Evolutionary conservation across 2,329 filamentous ascomycete genomes (phyloP).

Genomic region (Ceratocystis eucalypticola): DNA sequence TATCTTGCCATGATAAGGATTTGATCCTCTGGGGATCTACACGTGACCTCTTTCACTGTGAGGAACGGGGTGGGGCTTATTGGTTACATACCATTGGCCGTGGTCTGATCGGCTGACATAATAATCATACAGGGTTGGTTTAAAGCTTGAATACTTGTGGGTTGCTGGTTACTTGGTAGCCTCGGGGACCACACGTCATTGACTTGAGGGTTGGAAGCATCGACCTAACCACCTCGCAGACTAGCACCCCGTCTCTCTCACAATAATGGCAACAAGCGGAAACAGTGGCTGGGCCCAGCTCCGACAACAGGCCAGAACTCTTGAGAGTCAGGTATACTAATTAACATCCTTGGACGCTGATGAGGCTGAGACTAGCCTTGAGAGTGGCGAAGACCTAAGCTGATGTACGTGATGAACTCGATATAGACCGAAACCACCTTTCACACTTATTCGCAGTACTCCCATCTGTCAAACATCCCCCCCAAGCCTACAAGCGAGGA

Average conservation of each 20-base stretch:
- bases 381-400: conserved; percentile 13
- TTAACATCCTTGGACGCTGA: not conserved
- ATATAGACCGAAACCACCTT: conserved; percentile 68
- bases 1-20: not conserved
- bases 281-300: conserved; percentile 79
- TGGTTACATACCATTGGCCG: not conserved
- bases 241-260: not conserved
- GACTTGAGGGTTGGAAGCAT: conserved; percentile 2
- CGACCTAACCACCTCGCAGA: not conserved
- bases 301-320: conserved; percentile 74
- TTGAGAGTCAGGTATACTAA: conserved; percentile 70
- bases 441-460: conserved; percentile 83
- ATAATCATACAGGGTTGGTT: conserved; percentile 16
- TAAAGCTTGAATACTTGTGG: not conserved
- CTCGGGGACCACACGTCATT: conserved; percentile 15
- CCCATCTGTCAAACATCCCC: conserved; percentile 63
- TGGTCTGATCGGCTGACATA: conserved; percentile 14
- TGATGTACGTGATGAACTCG: conserved; percentile 9
- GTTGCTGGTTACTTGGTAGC: conserved; percentile 16
- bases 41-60: not conserved
- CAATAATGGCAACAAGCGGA: conserved; percentile 24
- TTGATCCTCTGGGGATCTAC: not conserved
- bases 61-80: not conserved
- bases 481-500: conserved; percentile 79
- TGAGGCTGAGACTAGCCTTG: not conserved